Evolutionary conservation across 1,284 basidiomycete genomes (phyloP).

Genomic region (Amylostereum chailletii): DNA sequence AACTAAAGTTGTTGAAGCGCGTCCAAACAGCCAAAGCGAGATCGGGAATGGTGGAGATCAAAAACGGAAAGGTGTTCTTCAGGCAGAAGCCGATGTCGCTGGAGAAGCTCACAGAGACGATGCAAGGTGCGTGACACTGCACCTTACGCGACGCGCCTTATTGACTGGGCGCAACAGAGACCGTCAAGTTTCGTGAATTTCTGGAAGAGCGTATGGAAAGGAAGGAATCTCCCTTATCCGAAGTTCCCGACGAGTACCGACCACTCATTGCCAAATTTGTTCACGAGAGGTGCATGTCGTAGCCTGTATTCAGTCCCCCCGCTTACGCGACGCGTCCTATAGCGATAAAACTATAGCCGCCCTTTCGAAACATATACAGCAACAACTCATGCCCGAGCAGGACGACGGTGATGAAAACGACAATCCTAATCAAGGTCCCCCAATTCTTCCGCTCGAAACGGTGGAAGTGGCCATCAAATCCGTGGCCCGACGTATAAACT

Average conservation of each 20-base stretch:
- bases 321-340: background rate
- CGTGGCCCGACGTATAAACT: constrained; percentile 60
- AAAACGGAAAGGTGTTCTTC: constrained; percentile 69
- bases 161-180: constrained; percentile 34
- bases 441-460: constrained; percentile 34
- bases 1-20: no score
- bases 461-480: constrained; percentile 57
- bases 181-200: constrained; percentile 66
- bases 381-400: constrained; percentile 46
- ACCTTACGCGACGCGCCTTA: background rate
- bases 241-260: constrained; percentile 58
- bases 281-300: constrained; percentile 60
- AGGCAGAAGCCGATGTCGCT: constrained; percentile 73
- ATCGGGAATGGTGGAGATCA: constrained; percentile 47
- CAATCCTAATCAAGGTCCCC: constrained; percentile 6
- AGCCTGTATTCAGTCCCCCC: background rate
- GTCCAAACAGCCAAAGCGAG: constrained; percentile 25
- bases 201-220: constrained; percentile 41
- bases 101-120: constrained; percentile 72
- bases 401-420: constrained; percentile 43
- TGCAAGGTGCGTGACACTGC: constrained; percentile 52
- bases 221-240: constrained; percentile 36
- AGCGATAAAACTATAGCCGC: constrained; percentile 62
- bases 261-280: constrained; percentile 73
- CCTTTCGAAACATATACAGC: constrained; percentile 58